Conservation (phyloP, 2,329 filamentous ascomycete genomes). For the Fusarium sp. region DNA sequence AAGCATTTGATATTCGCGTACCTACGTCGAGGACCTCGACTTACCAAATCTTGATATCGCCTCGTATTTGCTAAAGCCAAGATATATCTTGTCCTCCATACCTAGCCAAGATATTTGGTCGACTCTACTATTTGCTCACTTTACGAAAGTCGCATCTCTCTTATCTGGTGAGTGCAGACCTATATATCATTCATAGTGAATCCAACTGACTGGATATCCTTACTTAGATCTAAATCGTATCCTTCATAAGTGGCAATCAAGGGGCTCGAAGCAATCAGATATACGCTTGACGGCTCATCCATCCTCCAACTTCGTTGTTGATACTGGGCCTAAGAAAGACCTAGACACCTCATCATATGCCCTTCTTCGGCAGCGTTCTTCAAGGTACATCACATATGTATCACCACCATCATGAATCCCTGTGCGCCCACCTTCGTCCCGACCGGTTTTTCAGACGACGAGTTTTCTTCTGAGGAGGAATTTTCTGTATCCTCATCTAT, state of each 20-base stretch:
- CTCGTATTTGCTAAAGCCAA: neutral
- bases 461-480: slow-evolving; percentile 7
- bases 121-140: slow-evolving; percentile 3
- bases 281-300: neutral
- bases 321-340: neutral
- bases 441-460: slow-evolving; percentile 15
- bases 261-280: neutral
- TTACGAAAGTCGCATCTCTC: neutral
- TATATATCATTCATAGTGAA: neutral
- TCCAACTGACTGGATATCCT: neutral
- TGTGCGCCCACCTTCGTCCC: slow-evolving; percentile 48
- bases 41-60: neutral
- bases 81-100: neutral
- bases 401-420: slow-evolving; percentile 47
- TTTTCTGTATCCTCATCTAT: neutral
- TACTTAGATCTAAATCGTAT: neutral
- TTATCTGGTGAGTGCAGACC: neutral
- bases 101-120: neutral
- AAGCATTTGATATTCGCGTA: neutral
- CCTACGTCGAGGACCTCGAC: neutral
- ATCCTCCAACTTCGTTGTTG: neutral
- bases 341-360: neutral
- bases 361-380: neutral
- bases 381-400: slow-evolving; percentile 4
- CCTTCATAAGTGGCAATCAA: neutral